A percentile compares a stretch with the other conserved stretches of the same genome.
These are phyloP conservation scores for Rubroshorea leprosula DNA, from an alignment of 345 rosid species.

Conservation along the genomic window DNA sequence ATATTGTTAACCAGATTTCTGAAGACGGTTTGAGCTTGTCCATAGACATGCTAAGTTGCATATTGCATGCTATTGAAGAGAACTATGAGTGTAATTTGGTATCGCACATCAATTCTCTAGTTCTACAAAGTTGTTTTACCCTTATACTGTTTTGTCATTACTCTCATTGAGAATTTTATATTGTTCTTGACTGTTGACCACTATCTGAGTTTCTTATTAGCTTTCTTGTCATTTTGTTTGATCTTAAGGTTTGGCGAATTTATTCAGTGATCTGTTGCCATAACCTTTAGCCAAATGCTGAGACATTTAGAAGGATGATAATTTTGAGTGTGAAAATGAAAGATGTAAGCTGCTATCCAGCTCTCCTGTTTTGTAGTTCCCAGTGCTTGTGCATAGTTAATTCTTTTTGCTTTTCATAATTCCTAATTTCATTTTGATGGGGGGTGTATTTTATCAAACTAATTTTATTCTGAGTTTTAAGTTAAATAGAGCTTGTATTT, in stretches of 20 bases:
- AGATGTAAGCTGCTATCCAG: slow-evolving; percentile 53
- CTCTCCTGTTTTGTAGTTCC: slow-evolving; percentile 1
- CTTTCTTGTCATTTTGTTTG: not conserved
- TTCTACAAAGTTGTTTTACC: too few species aligned
- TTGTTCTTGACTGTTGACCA: not conserved
- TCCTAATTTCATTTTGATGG: not conserved
- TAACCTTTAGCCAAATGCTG: slow-evolving; percentile 54
- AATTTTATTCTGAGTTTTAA: not conserved
- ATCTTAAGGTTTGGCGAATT: slow-evolving; percentile 61
- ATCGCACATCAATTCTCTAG: slow-evolving; percentile 4
- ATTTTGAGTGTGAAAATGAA: slow-evolving; percentile 55
- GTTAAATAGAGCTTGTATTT: not conserved
- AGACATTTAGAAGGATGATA: slow-evolving; percentile 69
- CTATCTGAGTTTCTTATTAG: not conserved
- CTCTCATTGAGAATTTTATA: not conserved
- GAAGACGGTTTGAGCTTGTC: slow-evolving; percentile 48
- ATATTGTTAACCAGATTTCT: slow-evolving; percentile 54
- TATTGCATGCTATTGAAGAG: slow-evolving; percentile 53
- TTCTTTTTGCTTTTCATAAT: too few species aligned
- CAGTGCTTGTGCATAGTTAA: slow-evolving; percentile 6
- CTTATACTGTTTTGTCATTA: too few species aligned
- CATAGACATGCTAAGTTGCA: slow-evolving; percentile 35
- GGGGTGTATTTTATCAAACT: not conserved
- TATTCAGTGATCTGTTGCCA: slow-evolving; percentile 45
- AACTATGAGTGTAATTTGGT: slow-evolving; percentile 67